Evolutionary conservation across 2,329 filamentous ascomycete species (phyloP), one percentile per base, ranked within the genome.

Genomic region (Phyllosticta citrichinensis): DNA sequence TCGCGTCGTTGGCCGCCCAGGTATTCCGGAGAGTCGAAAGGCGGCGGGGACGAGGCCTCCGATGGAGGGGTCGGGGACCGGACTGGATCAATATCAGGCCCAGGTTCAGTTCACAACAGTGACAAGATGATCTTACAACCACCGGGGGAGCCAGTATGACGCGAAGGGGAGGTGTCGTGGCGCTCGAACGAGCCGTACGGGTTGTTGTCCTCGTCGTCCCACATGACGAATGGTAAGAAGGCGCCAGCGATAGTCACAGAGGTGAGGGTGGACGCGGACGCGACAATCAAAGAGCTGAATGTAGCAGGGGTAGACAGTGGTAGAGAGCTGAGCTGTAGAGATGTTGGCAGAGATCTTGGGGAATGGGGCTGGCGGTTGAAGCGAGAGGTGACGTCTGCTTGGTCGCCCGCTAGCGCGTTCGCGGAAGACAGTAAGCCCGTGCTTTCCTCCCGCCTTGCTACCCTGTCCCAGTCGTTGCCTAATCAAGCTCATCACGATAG

Each of bases 151-250:
- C 68, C 68, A 62, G 73, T 73, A 68, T 64, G 77, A 73, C 69
- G 69, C 33, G 87, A 90, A 54, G 85, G 81, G 73, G 88, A 85
- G 64, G 89, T 89, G 74, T 95, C 89, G 69, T 89, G 86, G 68
- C 89, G 88, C 74, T 94, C 89, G 78, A 96, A 97, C 75, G 90
- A 93, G 69, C 91, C 92, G 71, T 97, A 97, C 5, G 93, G 93
- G 74, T 97, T 97, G 77, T 97, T 97, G 72, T 97, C 91, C 78
- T 97, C 93, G 80, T 97, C 92, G 82, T 97, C 95, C 93, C 93
- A 97, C 93, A 97, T 97, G 67, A 51, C 54, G 59, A 54, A 57
- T 35, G 24, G 47, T 14, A 27, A 54, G 10, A 25, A 47, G 47
- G 47, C 55, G 50, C 17, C 19, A 40, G 54, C 17, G 27, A 56